Base-by-base conservation (phyloP, 257 asterid genomes). In the Nicotiana noctiflora region DNA sequence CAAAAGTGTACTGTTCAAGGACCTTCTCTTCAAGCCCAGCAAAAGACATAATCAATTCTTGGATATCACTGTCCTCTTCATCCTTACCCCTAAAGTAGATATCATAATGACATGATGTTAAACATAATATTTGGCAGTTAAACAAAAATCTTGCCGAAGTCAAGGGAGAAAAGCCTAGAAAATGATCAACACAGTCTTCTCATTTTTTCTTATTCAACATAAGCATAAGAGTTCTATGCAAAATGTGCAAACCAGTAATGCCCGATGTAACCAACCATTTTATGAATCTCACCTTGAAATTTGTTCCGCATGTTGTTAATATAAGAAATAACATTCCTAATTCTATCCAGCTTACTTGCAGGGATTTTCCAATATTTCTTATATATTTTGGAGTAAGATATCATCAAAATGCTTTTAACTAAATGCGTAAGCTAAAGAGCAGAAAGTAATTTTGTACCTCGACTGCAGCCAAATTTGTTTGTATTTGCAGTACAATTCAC, bases 11-110 rank as follows among this genome's bases (percentile, higher is more conserved):
- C 83, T 90, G 94, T 84, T 85, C 93, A 83, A 95, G 91, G 82
- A 95, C 95, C 88, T 93, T 93, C 92, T 95, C 99, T 86, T 95
- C 99, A 84, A 93, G 95, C 63, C 91, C 90, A 18, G 92, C 88
- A 84, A 92, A 92, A 25, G 97, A 92, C 86, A 81, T 68, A 40
- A 95, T 83, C 86, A 95, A 90, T 82, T 95, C 99, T 84, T 89
- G 90, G 86, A 92, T 86, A 86, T 95, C 99, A 82, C 70, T 84
- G 84, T 90, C 96, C 62, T 88, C 95, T 81, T 93, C 99, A 52
- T 80, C 90, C 79, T 90, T 89, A 59, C 80, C 94, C 86, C 99
- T 95, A 89, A 74, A 67, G 68, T 14, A 57, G 65, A 27, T 37
- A 52, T 81, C 83, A 82, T 79, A 80, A 76, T 14, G 57, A 77